phyloP scores from a whole-genome alignment of 345 rosid genomes.

The Sonneratia caseolaris region DNA sequence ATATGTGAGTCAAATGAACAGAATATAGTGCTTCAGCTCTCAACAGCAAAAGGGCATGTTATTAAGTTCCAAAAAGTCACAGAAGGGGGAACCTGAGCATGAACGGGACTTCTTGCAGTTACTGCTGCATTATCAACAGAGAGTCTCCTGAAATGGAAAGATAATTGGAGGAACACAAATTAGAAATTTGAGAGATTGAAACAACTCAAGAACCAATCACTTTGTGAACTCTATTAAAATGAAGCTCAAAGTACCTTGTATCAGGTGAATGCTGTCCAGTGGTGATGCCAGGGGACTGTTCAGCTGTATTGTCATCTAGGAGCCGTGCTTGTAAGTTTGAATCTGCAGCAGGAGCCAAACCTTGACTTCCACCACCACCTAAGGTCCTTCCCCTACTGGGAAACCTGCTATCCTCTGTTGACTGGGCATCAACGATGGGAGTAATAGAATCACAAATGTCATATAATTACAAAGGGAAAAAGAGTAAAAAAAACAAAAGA shows the following conservation, averaged over 20 bases:
- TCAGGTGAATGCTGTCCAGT: slow-evolving; percentile 26
- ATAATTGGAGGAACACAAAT: neutral
- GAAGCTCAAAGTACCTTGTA: slow-evolving; percentile 35
- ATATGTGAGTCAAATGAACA: slow-evolving; percentile 8
- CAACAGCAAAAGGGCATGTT: neutral
- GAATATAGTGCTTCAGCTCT: neutral
- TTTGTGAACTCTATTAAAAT: neutral
- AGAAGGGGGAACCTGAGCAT: slow-evolving; percentile 28
- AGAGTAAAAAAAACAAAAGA: neutral
- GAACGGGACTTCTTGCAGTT: slow-evolving; percentile 15
- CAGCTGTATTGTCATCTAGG: slow-evolving; percentile 44
- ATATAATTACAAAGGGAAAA: neutral
- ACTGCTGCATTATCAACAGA: slow-evolving; percentile 21
- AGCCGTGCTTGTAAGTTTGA: slow-evolving; percentile 73
- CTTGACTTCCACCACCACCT: slow-evolving; percentile 34
- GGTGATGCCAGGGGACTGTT: slow-evolving; percentile 25
- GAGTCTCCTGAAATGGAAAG: slow-evolving; percentile 21
- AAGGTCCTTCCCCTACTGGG: slow-evolving; percentile 82
- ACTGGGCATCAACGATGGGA: slow-evolving; percentile 20
- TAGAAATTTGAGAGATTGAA: neutral
- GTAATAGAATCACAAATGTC: neutral
- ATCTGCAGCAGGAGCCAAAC: slow-evolving; percentile 36
- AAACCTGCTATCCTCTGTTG: slow-evolving; percentile 60
- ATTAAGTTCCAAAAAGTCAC: neutral
- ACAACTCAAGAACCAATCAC: neutral